Percentiles rank a stretch among this genome's conserved stretches.
Conservation (phyloP, 2,329 filamentous ascomycete genomes). For the Cytospora piceicola region DNA sequence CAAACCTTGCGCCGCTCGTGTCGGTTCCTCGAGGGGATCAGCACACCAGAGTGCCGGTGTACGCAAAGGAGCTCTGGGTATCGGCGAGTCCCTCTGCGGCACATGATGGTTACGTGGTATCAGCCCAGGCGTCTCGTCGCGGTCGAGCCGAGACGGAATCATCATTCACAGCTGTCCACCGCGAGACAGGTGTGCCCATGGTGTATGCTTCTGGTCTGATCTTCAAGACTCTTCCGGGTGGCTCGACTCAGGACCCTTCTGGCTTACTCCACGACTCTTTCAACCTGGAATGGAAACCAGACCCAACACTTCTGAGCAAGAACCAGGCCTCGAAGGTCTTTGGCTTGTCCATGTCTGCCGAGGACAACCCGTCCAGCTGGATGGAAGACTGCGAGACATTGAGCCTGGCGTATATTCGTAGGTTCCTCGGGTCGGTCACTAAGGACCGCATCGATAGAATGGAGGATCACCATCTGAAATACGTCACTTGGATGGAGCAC, state of each 20-base stretch:
- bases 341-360: conserved; percentile 21
- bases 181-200: conserved; percentile 26
- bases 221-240: conserved; percentile 31
- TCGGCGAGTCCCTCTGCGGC: conserved; percentile 15
- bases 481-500: conserved; percentile 30
- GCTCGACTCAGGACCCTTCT: neutral
- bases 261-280: conserved; percentile 27
- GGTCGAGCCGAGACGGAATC: conserved; percentile 29
- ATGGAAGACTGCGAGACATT: conserved; percentile 31
- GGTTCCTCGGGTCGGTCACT: conserved; percentile 20
- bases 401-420: conserved; percentile 27
- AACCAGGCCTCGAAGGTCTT: conserved; percentile 30
- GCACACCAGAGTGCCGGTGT: conserved; percentile 25
- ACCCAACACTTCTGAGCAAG: conserved; percentile 31
- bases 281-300: conserved; percentile 34
- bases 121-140: conserved; percentile 20
- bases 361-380: conserved; percentile 31
- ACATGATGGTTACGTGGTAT: conserved; percentile 33
- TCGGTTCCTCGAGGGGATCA: conserved; percentile 3
- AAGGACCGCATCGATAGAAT: conserved; percentile 19
- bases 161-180: conserved; percentile 30
- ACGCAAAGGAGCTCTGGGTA: conserved; percentile 26
- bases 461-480: conserved; percentile 29
- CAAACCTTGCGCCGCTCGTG: conserved; percentile 22
- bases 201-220: conserved; percentile 32